Conservation (phyloP, 805 yeast genomes). For the Kurtzmaniella fragi region DNA sequence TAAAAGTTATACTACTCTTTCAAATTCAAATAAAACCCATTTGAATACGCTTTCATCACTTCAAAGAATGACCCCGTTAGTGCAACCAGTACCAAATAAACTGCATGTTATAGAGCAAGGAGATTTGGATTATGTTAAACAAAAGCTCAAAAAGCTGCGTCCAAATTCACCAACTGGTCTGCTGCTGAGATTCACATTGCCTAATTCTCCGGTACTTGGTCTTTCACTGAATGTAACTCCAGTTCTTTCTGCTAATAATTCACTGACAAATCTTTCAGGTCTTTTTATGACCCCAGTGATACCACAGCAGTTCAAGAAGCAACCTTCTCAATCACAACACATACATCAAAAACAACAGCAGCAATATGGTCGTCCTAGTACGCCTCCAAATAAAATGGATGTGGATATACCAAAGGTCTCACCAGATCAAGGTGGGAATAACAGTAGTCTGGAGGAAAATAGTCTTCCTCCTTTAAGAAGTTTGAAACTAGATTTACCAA, state of each 20-base stretch:
- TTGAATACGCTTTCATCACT: conserved; percentile 42
- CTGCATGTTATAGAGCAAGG: conserved; percentile 31
- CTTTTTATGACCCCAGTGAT: conserved; percentile 29
- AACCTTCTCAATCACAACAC: conserved; percentile 10
- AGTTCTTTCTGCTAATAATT: conserved; percentile 35
- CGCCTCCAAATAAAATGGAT: conserved; percentile 9
- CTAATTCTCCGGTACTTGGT: conserved; percentile 41
- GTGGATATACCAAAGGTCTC: conserved; percentile 25
- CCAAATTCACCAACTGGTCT: conserved; percentile 42
- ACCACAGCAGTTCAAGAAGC: neutral
- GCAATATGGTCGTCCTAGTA: conserved; percentile 4
- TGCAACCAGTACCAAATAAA: conserved; percentile 9
- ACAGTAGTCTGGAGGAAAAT: conserved; percentile 6
- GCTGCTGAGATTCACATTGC: conserved; percentile 31
- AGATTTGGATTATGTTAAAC: conserved; percentile 44
- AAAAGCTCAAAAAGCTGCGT: conserved; percentile 41
- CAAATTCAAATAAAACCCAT: conserved; percentile 12
- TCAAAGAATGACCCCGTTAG: conserved; percentile 62
- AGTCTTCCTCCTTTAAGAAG: conserved; percentile 46
- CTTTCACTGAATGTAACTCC: conserved; percentile 36
- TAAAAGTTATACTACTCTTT: conserved; percentile 11
- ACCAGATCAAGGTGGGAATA: conserved; percentile 12
- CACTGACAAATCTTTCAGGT: conserved; percentile 32
- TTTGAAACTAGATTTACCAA: conserved; percentile 47
- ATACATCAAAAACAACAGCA: conserved; percentile 13